These are phyloP conservation scores for Fagopyrum esculentum DNA, from an alignment of 148 eudicot genomes.

Conservation along the genomic window DNA sequence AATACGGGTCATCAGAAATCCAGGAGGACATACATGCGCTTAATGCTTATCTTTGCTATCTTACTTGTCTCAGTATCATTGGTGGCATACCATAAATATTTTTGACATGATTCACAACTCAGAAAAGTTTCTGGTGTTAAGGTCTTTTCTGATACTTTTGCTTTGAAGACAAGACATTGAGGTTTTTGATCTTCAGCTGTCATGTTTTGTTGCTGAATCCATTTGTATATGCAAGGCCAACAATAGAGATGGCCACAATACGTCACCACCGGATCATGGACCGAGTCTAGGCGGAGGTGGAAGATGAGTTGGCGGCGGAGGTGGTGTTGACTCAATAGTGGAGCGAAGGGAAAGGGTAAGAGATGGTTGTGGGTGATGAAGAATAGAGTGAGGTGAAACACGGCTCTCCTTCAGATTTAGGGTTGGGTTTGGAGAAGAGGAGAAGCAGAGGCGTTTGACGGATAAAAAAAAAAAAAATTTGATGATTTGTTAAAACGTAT, in stretches of 20 bases:
- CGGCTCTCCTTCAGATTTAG: too few relatives aligned
- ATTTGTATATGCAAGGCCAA: slow-evolving; percentile 91
- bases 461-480: too few relatives aligned
- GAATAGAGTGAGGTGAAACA: too few relatives aligned
- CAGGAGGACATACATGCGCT: slow-evolving; percentile 76
- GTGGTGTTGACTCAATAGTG: too few relatives aligned
- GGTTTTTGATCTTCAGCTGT: slow-evolving; percentile 31
- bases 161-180: slow-evolving; percentile 85
- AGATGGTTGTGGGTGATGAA: too few relatives aligned
- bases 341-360: too few relatives aligned
- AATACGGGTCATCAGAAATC: slow-evolving; percentile 68
- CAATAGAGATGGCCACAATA: slow-evolving; percentile 91
- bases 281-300: slow-evolving; percentile 51
- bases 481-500: too few relatives aligned
- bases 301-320: too few relatives aligned
- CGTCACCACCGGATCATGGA: slow-evolving; percentile 78
- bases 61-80: slow-evolving; percentile 86
- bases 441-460: too few relatives aligned
- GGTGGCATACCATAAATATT: slow-evolving; percentile 46
- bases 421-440: too few relatives aligned
- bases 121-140: slow-evolving; percentile 32
- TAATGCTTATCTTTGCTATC: slow-evolving; percentile 37
- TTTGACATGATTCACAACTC: too few relatives aligned
- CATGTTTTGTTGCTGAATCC: slow-evolving; percentile 46
- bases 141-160: slow-evolving; percentile 39